These are phyloP conservation scores for Pseudopediastrum boryanum DNA, from an alignment of 139 green algal genomes.

Conservation along the genomic window DNA sequence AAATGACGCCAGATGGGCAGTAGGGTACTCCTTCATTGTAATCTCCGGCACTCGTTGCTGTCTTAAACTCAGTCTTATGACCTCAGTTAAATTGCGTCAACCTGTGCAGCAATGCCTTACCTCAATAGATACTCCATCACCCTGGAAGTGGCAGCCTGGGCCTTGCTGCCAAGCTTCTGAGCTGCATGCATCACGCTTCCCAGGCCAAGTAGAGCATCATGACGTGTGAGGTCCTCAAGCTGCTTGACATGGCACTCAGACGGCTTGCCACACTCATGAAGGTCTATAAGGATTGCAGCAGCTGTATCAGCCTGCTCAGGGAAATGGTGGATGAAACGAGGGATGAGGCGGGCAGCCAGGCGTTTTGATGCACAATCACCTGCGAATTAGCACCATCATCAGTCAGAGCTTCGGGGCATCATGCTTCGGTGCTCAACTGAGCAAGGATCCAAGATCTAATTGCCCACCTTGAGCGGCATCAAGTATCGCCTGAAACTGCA, in stretches of 20 bases:
- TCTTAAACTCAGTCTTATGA: background rate
- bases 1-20: background rate
- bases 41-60: no score
- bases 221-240: slow-evolving; percentile 31
- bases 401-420: background rate
- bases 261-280: slow-evolving; percentile 1
- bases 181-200: slow-evolving; percentile 40
- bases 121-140: slow-evolving; percentile 42
- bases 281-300: slow-evolving; percentile 31
- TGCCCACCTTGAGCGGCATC: background rate
- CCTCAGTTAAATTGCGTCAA: background rate
- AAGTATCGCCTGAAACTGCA: slow-evolving; percentile 20
- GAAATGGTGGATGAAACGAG: slow-evolving; percentile 50
- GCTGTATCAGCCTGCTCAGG: slow-evolving; percentile 43
- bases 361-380: slow-evolving; percentile 36
- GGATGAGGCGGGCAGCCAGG: slow-evolving; percentile 56
- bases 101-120: background rate
- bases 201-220: slow-evolving; percentile 51
- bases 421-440: background rate
- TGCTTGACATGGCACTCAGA: background rate
- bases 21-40: no score
- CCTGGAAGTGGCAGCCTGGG: slow-evolving; percentile 6
- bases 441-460: background rate
- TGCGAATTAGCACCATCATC: background rate
- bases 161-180: slow-evolving; percentile 38